Percentiles rank a stretch among this genome's conserved stretches.
Evolutionary conservation across 140 eudicot species (phyloP).

Genomic region (Cichorium intybus): DNA sequence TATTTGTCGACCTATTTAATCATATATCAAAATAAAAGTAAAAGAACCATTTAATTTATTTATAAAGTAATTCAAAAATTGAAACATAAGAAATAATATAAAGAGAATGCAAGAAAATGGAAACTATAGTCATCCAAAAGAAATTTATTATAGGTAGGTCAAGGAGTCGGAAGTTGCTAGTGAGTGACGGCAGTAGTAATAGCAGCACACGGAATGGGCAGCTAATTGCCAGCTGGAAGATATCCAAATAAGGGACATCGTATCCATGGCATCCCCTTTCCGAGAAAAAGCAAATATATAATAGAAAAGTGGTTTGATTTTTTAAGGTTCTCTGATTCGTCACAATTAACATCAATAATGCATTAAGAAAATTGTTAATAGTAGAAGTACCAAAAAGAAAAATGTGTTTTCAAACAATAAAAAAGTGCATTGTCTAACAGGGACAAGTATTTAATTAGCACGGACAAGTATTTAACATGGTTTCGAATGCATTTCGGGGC

Average conservation of each 20-base stretch:
- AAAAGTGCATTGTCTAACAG: no score
- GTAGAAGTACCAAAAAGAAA: no score
- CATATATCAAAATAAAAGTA: no score
- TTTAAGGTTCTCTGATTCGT: slow-evolving; percentile 30
- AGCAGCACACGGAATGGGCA: slow-evolving; percentile 33
- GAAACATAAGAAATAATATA: not conserved
- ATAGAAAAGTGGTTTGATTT: not conserved
- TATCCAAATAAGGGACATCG: not conserved
- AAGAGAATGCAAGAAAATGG: not conserved
- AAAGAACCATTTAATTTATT: not conserved
- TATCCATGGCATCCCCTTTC: slow-evolving; percentile 6
- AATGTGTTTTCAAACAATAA: no score
- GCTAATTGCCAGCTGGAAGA: slow-evolving; percentile 41
- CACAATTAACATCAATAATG: not conserved
- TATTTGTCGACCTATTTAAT: no score
- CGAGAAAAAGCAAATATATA: not conserved
- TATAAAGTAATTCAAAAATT: no score
- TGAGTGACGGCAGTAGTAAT: slow-evolving; percentile 28
- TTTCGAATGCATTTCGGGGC: no score
- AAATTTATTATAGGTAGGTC: slow-evolving; percentile 22
- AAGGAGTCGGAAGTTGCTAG: slow-evolving; percentile 25
- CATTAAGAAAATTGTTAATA: no score
- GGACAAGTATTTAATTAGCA: no score
- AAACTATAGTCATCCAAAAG: not conserved
- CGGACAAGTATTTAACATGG: no score